Conservation (phyloP, 148 eudicot genomes). For the Amaranthus hypochondriacus region DNA sequence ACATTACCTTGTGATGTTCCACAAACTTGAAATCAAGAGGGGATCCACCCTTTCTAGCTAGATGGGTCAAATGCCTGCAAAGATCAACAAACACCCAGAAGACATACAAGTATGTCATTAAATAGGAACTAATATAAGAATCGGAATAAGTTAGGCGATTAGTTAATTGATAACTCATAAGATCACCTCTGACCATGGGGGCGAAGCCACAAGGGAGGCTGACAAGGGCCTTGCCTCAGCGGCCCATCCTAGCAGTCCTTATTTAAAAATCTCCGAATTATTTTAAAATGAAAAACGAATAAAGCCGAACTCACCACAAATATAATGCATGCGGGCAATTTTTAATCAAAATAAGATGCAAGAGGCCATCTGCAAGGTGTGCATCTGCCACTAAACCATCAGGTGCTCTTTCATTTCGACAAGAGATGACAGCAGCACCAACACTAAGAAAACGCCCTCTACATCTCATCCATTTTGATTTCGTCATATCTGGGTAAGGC, state of each 20-base stretch:
- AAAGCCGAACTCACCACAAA: conserved; percentile 53
- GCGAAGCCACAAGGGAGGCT: too few species aligned
- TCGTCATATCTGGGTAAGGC: conserved; percentile 25
- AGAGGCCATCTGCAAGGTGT: conserved; percentile 85
- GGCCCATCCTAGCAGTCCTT: too few species aligned
- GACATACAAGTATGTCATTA: neutral
- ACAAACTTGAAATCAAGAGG: conserved; percentile 83
- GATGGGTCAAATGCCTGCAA: conserved; percentile 79
- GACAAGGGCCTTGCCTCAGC: too few species aligned
- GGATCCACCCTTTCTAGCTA: conserved; percentile 71
- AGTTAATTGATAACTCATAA: neutral
- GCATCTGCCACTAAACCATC: conserved; percentile 98
- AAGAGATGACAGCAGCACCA: conserved; percentile 92
- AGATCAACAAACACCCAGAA: neutral
- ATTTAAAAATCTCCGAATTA: neutral
- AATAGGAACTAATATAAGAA: neutral
- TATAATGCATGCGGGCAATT: conserved; percentile 82
- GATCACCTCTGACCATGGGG: too few species aligned
- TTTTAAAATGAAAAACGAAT: neutral
- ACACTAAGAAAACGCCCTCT: conserved; percentile 77
- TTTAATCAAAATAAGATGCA: conserved; percentile 77
- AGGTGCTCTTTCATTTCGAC: conserved; percentile 94
- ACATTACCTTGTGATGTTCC: conserved; percentile 80
- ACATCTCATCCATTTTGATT: conserved; percentile 54
- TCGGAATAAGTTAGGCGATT: neutral